These are phyloP conservation scores for Cordyceps farinosa DNA, from an alignment of 2,329 filamentous ascomycete species.

Conservation along the genomic window DNA sequence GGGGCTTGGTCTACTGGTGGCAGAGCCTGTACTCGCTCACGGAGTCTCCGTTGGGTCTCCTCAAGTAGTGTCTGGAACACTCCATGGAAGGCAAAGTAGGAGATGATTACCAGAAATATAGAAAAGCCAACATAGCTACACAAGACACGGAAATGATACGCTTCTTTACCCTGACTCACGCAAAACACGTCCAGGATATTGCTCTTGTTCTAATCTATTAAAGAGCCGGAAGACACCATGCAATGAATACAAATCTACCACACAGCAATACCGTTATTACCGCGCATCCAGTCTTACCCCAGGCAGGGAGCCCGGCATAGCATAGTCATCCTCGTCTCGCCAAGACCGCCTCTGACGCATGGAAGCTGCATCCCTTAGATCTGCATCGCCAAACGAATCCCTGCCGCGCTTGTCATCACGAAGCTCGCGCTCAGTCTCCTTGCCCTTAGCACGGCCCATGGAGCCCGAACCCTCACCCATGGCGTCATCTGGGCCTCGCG, in stretches of 20 bases:
- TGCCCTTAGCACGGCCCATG: constrained; percentile 51
- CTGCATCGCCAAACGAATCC: constrained; percentile 41
- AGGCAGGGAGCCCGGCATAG: constrained; percentile 47
- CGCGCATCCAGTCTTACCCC: constrained; percentile 33
- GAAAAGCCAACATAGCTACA: background rate
- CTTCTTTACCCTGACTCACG: background rate
- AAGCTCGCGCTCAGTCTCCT: constrained; percentile 48
- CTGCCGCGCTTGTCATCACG: constrained; percentile 50
- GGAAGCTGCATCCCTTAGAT: constrained; percentile 34
- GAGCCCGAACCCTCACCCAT: constrained; percentile 45
- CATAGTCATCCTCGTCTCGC: constrained; percentile 37
- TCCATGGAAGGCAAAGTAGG: background rate
- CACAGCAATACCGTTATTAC: background rate
- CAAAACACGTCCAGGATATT: background rate
- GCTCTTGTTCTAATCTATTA: background rate
- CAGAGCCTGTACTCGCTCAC: constrained; percentile 69
- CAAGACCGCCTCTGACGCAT: constrained; percentile 39
- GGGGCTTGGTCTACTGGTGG: constrained; percentile 70
- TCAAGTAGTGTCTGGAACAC: constrained; percentile 11
- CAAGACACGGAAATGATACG: background rate
- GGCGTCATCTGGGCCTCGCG: constrained; percentile 64
- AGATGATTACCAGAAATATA: background rate
- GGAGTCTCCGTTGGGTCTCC: constrained; percentile 38
- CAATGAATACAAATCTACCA: background rate
- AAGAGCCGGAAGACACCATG: background rate